phyloP scores from a whole-genome alignment of 2,329 filamentous ascomycete genomes.

The Arthrobotrys pseudoclavata region DNA sequence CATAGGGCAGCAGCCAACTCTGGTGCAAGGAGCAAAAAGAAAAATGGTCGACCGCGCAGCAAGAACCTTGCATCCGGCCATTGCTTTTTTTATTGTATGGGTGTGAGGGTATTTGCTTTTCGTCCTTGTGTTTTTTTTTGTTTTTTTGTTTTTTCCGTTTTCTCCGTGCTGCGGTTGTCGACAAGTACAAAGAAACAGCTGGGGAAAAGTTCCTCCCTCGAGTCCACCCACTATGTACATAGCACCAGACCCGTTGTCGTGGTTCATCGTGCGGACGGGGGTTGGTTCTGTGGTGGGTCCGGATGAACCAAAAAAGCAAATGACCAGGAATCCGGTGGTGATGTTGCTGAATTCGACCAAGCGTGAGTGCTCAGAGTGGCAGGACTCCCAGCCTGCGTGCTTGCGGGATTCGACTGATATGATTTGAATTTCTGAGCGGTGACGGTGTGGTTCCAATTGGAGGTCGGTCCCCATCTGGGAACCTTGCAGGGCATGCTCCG shows the following conservation, averaged over 20 bases:
- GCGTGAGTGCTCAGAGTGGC: constrained; percentile 51
- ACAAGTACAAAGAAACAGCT: constrained; percentile 43
- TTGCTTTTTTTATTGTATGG: constrained; percentile 13
- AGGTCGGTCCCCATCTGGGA: constrained; percentile 31
- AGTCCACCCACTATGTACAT: constrained; percentile 1
- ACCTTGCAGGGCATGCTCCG: constrained; percentile 44
- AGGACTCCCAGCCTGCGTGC: constrained; percentile 53
- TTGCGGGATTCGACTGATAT: constrained; percentile 49
- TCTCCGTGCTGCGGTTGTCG: constrained; percentile 41
- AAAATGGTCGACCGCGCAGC: constrained; percentile 43
- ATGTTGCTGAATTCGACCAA: constrained; percentile 56
- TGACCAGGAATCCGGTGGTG: constrained; percentile 31
- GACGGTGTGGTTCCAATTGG: constrained; percentile 43
- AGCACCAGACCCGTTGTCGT: constrained; percentile 49
- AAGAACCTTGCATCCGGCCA: constrained; percentile 45
- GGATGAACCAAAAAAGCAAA: constrained; percentile 49
- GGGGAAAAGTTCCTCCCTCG: constrained; percentile 33
- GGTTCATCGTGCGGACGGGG: constrained; percentile 46
- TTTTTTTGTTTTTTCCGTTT: neutral
- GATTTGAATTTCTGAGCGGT: constrained; percentile 47
- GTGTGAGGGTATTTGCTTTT: constrained; percentile 18
- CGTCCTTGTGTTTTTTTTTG: constrained; percentile 19
- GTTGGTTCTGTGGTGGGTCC: constrained; percentile 40
- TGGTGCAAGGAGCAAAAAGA: constrained; percentile 15
- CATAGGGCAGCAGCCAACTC: constrained; percentile 42